Conservation (phyloP, 371 early-diverging fungal species). For the Coelomomyces lativittatus region DNA sequence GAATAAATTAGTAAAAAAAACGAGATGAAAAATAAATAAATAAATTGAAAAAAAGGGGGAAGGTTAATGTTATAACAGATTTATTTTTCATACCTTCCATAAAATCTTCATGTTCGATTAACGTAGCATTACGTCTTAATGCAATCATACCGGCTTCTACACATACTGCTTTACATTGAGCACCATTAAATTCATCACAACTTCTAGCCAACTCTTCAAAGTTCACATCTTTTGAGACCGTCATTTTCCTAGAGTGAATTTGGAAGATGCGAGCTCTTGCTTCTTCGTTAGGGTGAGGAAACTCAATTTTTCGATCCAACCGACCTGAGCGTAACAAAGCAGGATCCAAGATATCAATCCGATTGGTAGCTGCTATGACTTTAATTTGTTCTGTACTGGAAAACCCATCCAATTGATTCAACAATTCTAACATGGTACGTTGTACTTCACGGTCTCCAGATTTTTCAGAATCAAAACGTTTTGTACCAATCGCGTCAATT, state of each 20-base stretch:
- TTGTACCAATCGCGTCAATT: constrained; percentile 98
- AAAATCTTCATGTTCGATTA: constrained; percentile 95
- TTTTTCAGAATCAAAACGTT: constrained; percentile 94
- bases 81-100: constrained; percentile 63
- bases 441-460: constrained; percentile 99
- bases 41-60: neutral
- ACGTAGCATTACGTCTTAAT: constrained; percentile 69
- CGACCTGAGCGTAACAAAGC: constrained; percentile 98
- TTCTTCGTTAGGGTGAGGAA: constrained; percentile 96
- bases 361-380: constrained; percentile 99
- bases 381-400: constrained; percentile 90
- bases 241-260: constrained; percentile 99
- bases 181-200: constrained; percentile 99
- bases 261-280: constrained; percentile 96
- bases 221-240: constrained; percentile 83
- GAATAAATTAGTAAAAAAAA: neutral
- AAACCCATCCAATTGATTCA: constrained; percentile 99
- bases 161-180: constrained; percentile 99
- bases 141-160: constrained; percentile 99
- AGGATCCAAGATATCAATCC: constrained; percentile 99
- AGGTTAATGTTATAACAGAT: no score
- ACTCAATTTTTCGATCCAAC: constrained; percentile 99
- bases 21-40: neutral
- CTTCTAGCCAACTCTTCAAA: constrained; percentile 95
- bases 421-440: constrained; percentile 98